A percentile compares a stretch with the other conserved stretches of the same genome.
Conservation (phyloP, 2,329 filamentous ascomycete species). For the Neurospora crassa region DNA sequence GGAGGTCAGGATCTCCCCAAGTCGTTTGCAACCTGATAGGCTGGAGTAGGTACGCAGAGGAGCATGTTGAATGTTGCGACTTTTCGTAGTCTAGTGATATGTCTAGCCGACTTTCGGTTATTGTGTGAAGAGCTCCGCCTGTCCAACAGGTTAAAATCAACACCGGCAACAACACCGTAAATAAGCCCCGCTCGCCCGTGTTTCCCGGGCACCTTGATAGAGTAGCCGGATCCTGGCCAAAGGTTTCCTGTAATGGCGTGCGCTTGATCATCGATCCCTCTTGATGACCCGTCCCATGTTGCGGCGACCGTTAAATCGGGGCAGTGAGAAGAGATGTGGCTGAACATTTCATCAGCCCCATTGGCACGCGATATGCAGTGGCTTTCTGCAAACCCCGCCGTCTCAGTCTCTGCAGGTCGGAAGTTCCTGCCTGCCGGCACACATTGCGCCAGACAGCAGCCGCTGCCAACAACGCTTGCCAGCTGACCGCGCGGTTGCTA, state of each 20-base stretch:
- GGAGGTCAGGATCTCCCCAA: not conserved
- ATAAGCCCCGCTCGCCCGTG: not conserved
- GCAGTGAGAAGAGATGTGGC: not conserved
- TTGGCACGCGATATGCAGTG: not conserved
- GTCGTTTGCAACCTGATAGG: too few relatives aligned
- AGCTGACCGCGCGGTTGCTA: constrained; percentile 14
- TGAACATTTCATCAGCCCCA: not conserved
- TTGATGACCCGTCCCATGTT: not conserved
- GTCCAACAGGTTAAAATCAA: not conserved
- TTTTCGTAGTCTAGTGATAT: not conserved
- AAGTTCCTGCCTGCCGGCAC: not conserved
- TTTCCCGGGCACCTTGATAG: not conserved
- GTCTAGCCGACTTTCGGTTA: not conserved
- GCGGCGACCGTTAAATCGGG: not conserved
- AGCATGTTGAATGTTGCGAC: not conserved
- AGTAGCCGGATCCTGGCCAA: not conserved
- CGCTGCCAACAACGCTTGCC: not conserved
- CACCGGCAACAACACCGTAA: not conserved
- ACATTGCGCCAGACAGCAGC: not conserved
- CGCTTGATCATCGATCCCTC: not conserved
- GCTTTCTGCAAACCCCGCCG: not conserved
- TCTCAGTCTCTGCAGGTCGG: not conserved
- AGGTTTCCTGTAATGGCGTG: not conserved
- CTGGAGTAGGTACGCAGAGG: not conserved
- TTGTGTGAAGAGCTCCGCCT: not conserved